Base-by-base conservation (phyloP, 441 rosid genomes). In the Breynia disticha region DNA sequence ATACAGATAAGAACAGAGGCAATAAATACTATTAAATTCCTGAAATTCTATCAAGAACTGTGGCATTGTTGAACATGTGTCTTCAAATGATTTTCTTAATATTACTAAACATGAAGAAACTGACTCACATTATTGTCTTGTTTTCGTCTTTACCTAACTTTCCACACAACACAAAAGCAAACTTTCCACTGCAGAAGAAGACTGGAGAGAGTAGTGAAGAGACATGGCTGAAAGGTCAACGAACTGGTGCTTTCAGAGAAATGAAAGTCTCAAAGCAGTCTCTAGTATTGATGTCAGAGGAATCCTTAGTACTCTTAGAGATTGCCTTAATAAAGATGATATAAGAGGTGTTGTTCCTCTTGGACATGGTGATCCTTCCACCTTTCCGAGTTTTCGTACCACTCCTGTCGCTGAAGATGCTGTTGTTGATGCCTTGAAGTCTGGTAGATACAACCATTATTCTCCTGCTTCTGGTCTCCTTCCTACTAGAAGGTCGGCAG, bases 341-440 rank as follows among this genome's bases (percentile, higher is more conserved):
- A 18, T 11, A 17, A 52, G 55, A n/a, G 22, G 13, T 51, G 45
- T 16, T 41, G 50, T 71, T 38, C 75, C 72, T 76, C 3, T 80
- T 1, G 78, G 75, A n/a, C 78, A 72, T 46, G 84, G 84, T 28
- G 81, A 78, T 68, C 86, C 82, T 20, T 76, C 86, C 4, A 69
- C 63, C 7, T 78, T 76, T 52, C 79, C 81, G 4, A 65, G 78
- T 65, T 83, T 72, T 52, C 68, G 76, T 14, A 71, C 78, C 5
- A 35, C 72, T 37, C 42, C 64, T 14, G 56, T 16, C 5, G 78
- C 69, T 0, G 79, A 72, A 59, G 75, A 78, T 19, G 84, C 82
- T 49, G 17, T 80, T 2, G 63, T 67, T 2, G 78, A 74, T n/a
- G 68, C 79, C 32, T 21, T 78, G 16, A 59, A 66, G 10, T 69